Evolutionary conservation across 495 filamentous ascomycete species (phyloP), one percentile per base, ranked within the genome.

Genomic region (Penicillium waksmanii): DNA sequence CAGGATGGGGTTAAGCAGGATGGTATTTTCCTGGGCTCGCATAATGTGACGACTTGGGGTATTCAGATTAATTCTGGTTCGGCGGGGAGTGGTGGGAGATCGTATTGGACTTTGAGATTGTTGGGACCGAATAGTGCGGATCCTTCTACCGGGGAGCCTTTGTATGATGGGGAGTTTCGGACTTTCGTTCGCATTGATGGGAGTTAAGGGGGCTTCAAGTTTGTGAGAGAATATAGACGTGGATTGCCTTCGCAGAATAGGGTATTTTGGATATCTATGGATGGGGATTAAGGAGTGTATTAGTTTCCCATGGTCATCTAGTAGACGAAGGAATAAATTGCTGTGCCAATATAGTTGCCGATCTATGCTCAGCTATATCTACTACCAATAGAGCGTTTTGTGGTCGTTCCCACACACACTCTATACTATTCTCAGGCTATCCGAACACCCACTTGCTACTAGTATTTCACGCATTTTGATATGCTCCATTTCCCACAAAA

Each of bases 1-100:
- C 7, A 47, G 11, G 21, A 48, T 34, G 59, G 53, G 10, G 53
- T 38, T 35, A 61, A 61, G 35, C 59, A 61, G 40, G 59, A 61
- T 18, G 59, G 59, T 21, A 44, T 61, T 23, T 61, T 61, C 38
- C 15, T 61, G 1, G 59, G 59, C 6, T 46, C 59, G 11, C 59
- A 61, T 27, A 61, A 61, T 56, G 53, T 61, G n/a, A 56, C 59
- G 2, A 56, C 47, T 18, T 61, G 59, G 59, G 59, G 47, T 18
- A 33, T 61, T 8, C 44, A 55, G 53, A 38, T 38, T 38, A 38
- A 48, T 49, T 6, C 18, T 53, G 60, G 54, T 2, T 31, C 33
- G 19, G 42, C 47, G 5, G 47, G 53, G 2, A 61, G 53, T 35
- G 53, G 21, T 47, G 52, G 47, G 6, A 21, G 50, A 11, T 48